Conservation (phyloP, 768 basidiomycete species). For the Pluteus cervinus region DNA sequence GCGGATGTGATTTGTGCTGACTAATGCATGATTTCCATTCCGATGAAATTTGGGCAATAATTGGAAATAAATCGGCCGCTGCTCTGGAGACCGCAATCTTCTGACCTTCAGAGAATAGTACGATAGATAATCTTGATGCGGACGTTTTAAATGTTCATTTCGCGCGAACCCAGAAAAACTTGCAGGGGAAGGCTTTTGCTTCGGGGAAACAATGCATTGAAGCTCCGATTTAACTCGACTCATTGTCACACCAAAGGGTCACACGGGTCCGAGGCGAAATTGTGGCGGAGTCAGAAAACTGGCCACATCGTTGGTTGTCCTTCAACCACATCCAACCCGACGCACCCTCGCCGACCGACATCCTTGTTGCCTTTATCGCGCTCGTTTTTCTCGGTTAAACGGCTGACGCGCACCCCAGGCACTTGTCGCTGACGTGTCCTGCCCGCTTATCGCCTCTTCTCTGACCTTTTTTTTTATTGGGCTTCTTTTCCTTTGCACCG, state of each 20-base stretch:
- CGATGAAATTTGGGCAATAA: too few species aligned
- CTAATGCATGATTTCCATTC: too few species aligned
- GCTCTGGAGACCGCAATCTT: too few species aligned
- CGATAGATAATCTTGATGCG: too few species aligned
- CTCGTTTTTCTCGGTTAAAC: slow-evolving; percentile 14
- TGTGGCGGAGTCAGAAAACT: slow-evolving; percentile 40
- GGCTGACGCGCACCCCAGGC: slow-evolving; percentile 2
- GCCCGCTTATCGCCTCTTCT: slow-evolving; percentile 16
- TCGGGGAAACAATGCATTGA: too few species aligned
- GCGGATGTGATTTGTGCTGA: too few species aligned
- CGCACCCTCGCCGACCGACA: slow-evolving; percentile 20
- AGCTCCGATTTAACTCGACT: too few species aligned
- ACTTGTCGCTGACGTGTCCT: slow-evolving; percentile 11
- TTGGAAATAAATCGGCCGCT: too few species aligned
- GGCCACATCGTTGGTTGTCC: slow-evolving; percentile 39
- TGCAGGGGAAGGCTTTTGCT: too few species aligned
- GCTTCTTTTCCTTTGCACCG: slow-evolving; percentile 19
- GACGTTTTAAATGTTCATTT: too few species aligned
- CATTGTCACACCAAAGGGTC: slow-evolving; percentile 3
- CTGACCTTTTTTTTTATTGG: slow-evolving; percentile 21
- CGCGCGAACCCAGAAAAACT: too few species aligned
- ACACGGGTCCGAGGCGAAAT: slow-evolving; percentile 28
- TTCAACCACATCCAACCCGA: slow-evolving; percentile 35
- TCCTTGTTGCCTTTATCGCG: slow-evolving; percentile 18
- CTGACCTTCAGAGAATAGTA: too few species aligned